phyloP scores from a whole-genome alignment of 2,329 filamentous ascomycete species.

The Fusarium nelsonii region DNA sequence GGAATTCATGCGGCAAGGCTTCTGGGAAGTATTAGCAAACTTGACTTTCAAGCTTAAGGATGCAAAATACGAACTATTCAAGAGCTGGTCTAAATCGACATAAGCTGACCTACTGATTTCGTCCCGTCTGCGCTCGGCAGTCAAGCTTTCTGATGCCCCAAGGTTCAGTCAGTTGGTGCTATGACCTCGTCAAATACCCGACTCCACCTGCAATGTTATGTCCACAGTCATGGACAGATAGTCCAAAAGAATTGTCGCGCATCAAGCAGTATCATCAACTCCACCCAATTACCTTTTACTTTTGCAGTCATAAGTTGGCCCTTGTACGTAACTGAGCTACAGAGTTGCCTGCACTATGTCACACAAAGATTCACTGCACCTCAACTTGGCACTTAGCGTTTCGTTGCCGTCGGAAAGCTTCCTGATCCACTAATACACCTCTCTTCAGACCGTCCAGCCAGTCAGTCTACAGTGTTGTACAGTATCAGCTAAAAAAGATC shows the following conservation, averaged over 20 bases:
- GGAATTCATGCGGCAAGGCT: neutral
- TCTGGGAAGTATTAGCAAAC: neutral
- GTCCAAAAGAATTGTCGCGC: neutral
- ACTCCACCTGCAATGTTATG: neutral
- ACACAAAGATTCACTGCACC: slow-evolving; percentile 7
- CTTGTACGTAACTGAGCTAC: slow-evolving; percentile 17
- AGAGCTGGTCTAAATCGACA: no score
- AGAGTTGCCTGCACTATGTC: slow-evolving; percentile 22
- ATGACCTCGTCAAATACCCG: neutral
- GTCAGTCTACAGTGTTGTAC: neutral
- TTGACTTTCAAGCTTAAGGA: no score
- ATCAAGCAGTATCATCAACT: neutral
- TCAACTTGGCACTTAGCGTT: slow-evolving; percentile 14
- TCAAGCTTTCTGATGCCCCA: no score
- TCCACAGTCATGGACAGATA: neutral
- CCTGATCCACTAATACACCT: slow-evolving; percentile 17
- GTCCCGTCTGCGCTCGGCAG: no score
- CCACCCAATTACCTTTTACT: neutral
- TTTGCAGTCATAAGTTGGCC: neutral
- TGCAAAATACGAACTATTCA: no score
- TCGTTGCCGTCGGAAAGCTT: slow-evolving; percentile 24
- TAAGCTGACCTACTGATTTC: no score
- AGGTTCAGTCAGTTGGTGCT: neutral
- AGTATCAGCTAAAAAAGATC: slow-evolving; percentile 4
- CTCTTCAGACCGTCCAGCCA: neutral